Base-by-base conservation (phyloP, 2,329 filamentous ascomycete genomes). In the Pseudogymnoascus sp. region DNA sequence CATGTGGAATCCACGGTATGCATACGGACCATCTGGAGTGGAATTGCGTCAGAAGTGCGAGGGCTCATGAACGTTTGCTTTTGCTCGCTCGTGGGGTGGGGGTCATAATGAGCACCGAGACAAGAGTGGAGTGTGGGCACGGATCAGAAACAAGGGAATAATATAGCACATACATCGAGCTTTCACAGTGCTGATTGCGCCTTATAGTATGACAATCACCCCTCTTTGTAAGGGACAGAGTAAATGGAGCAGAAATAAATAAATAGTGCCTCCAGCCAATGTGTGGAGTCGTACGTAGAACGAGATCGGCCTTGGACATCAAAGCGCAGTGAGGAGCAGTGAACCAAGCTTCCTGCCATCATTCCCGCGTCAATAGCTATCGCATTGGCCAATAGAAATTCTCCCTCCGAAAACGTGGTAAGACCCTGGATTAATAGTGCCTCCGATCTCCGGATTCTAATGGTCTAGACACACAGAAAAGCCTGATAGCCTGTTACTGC, bases 1-100 rank as follows among this genome's bases (percentile, higher is more conserved):
- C 64, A 67, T 66, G 44, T 44, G 61, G 34, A 59, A 64, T 56
- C 50, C 50, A 56, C 50, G n/a, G 28, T 56, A 56, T 16, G 28
- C 11, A 34, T 34, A 56, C 18, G 16, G 50, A 21, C 25, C 50
- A 56, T 56, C 50, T 34, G 50, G n/a, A 56, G 50, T 14, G 11
- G 28, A 56, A 11, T 56, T 56, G n/a, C 28, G 18, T 16, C 28
- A 56, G 28, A 56, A 56, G 46, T 11, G 46, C 25, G 46, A 31
- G 46, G 7, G 50, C 28, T 56, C 50, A 36, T 56, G 11, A 21
- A 36, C 28, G 12, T 56, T 36, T 56, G 50, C 50, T 36, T 56
- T 56, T 56, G 50, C 50, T 53, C 46, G 23, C 8, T 56, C 28
- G 28, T 56, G 28, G 28, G 28, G 50, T 56, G 50, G 50, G 50